These are phyloP conservation scores for Leishmania aethiopica DNA, from an alignment of 208 protist genomes.

Conservation along the genomic window DNA sequence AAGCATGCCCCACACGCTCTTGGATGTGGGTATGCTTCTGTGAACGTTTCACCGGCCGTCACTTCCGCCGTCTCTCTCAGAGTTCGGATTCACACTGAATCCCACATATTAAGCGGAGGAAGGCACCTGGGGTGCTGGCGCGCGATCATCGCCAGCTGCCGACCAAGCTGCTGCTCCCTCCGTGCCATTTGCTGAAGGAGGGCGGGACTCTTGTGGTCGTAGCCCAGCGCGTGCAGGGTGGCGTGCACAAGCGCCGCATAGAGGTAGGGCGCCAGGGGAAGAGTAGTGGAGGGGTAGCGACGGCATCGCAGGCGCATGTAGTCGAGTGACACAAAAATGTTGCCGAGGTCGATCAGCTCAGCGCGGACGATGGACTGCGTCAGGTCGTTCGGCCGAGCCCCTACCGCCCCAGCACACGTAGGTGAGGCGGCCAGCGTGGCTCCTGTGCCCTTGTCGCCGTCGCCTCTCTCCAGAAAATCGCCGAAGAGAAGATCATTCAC, in stretches of 20 bases:
- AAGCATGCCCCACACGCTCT: not conserved
- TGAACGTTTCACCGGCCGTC: not conserved
- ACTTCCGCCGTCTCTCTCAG: not conserved
- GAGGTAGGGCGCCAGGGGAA: conserved; percentile 67
- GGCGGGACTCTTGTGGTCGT: conserved; percentile 65
- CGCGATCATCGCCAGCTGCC: conserved; percentile 36
- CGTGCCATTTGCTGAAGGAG: conserved; percentile 63
- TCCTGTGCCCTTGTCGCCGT: not conserved
- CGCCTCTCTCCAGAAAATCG: conserved; percentile 5
- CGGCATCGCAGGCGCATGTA: conserved; percentile 61
- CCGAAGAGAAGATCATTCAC: conserved; percentile 61
- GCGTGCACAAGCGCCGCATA: conserved; percentile 74
- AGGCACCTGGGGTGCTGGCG: conserved; percentile 45
- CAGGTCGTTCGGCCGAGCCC: not conserved
- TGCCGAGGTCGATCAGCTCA: conserved; percentile 58
- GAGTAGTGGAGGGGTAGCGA: conserved; percentile 32
- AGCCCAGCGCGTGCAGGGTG: conserved; percentile 76
- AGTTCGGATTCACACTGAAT: conserved; percentile 7
- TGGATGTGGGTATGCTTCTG: not conserved
- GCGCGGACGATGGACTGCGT: conserved; percentile 4
- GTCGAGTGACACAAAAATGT: conserved; percentile 72
- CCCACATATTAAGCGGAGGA: conserved; percentile 47
- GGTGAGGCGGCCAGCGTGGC: not conserved
- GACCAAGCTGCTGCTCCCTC: conserved; percentile 58
- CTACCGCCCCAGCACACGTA: not conserved